Evolutionary conservation across 2,329 filamentous ascomycete genomes (phyloP).

Genomic region (Microthyrium microscopicum): DNA sequence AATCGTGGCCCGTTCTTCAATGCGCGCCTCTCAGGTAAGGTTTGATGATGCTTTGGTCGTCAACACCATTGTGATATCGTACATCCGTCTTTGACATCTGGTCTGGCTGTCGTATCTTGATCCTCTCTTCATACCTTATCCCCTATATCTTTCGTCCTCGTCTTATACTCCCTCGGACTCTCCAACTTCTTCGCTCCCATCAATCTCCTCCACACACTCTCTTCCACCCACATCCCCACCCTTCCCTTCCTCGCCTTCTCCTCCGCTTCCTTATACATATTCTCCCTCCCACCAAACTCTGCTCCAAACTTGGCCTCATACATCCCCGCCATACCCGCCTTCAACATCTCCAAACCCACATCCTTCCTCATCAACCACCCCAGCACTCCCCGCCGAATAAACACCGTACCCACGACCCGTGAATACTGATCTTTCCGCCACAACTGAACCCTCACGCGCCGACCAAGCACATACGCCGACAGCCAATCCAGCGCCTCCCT

Average conservation of each 20-base stretch:
- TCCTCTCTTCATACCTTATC: constrained; percentile 19
- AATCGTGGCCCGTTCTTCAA: too few relatives aligned
- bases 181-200: constrained; percentile 42
- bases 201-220: constrained; percentile 22
- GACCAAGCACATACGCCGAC: constrained; percentile 50
- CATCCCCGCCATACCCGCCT: constrained; percentile 66
- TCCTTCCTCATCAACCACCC: constrained; percentile 56
- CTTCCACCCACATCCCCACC: constrained; percentile 49
- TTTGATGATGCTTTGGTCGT: too few relatives aligned
- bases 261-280: constrained; percentile 49
- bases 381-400: constrained; percentile 41
- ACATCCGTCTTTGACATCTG: too few relatives aligned
- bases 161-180: constrained; percentile 81
- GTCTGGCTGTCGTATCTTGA: too few relatives aligned
- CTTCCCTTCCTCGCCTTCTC: constrained; percentile 26
- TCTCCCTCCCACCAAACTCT: constrained; percentile 61
- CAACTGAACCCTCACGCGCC: constrained; percentile 64
- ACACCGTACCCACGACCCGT: constrained; percentile 74
- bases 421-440: constrained; percentile 85
- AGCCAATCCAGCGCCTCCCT: constrained; percentile 72
- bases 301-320: constrained; percentile 85
- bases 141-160: constrained; percentile 29
- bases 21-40: too few relatives aligned
- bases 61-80: too few relatives aligned
- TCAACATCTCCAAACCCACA: constrained; percentile 81